Base-by-base conservation (phyloP, 2,329 filamentous ascomycete genomes). In the Aspergillus tanneri region DNA sequence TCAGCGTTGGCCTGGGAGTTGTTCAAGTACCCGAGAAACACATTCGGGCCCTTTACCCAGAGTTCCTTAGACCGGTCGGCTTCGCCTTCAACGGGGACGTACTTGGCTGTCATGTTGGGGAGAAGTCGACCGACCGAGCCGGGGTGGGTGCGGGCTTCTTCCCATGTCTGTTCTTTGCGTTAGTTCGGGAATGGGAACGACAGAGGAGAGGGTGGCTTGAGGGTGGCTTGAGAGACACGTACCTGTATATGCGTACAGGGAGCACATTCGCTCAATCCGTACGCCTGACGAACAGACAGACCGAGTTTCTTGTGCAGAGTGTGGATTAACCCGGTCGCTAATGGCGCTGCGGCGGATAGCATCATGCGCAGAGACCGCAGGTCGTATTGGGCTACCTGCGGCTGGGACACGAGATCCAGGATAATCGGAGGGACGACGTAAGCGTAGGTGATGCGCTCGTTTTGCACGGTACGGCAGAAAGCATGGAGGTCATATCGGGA, bases 21-120 rank as follows among this genome's bases (percentile, higher is more conserved):
- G 61, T 88, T 88, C 57, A 84, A 77, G 61, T 90, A 92, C 2
- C 86, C 88, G 46, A 78, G 73, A 71, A 91, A 91, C 18, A 92
- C 75, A 46, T 91, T 91, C 0, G 87, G 87, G 0, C 88, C 88
- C 52, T 83, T 84, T 49, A 92, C 74, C 78, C 87, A 88, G 1
- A 80, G 65, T 56, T 80, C 77, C 23, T 75, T 36, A 11, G 51
- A 38, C 4, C 7, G 14, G 11, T 21, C 32, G 1, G 42, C 18
- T 11, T 52, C 44, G 25, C 39, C 53, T 9, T 52, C 46, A 1
- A 52, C 42, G 2, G 43, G 22, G 5, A 43, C 40, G 19, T 46
- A 52, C 18, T 46, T 47, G 12, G 52, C 52, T 4, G 30, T 46
- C 49, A 56, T 50, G 40, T 54, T 51, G 24, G 10, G 70, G 23